Percentiles rank a stretch among this genome's conserved stretches.
Conservation (phyloP, 805 yeast genomes). For the Pichia thaimueangensis region DNA sequence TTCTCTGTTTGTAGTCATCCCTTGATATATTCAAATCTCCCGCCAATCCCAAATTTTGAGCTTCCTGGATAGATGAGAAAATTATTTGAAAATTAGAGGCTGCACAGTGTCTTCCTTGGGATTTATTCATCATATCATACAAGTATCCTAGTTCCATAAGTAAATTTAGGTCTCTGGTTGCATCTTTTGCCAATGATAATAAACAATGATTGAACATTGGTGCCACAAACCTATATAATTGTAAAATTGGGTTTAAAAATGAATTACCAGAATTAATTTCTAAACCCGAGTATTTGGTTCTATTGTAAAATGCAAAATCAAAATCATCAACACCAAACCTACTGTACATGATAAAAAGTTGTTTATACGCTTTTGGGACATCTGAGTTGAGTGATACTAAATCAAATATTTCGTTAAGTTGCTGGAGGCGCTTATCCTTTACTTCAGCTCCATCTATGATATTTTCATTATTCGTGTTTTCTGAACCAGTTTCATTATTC, state of each 20-base stretch:
- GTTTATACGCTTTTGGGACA: constrained; percentile 70
- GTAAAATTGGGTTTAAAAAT: constrained; percentile 70
- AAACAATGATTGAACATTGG: constrained; percentile 61
- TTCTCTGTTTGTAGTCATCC: constrained; percentile 39
- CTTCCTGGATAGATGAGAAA: constrained; percentile 43
- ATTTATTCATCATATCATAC: constrained; percentile 85
- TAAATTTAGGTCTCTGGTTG: constrained; percentile 42
- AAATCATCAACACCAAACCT: constrained; percentile 91
- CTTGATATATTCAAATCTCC: constrained; percentile 42
- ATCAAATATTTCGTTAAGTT: constrained; percentile 24
- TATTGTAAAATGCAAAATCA: constrained; percentile 80
- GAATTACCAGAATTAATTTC: constrained; percentile 82
- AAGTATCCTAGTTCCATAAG: constrained; percentile 81
- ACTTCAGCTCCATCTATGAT: not conserved
- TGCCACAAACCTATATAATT: constrained; percentile 73
- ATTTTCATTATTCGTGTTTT: not conserved
- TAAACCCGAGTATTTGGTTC: constrained; percentile 71
- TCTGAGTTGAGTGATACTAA: constrained; percentile 30
- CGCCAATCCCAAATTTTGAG: constrained; percentile 45
- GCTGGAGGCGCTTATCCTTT: too few relatives aligned
- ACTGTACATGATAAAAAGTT: constrained; percentile 73
- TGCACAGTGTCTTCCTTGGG: constrained; percentile 70
- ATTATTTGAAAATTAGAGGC: constrained; percentile 70
- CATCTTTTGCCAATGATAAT: constrained; percentile 47
- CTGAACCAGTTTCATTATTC: constrained; percentile 3